Evolutionary conservation across 495 filamentous ascomycete species (phyloP), one percentile per base, ranked within the genome.

Genomic region (Physcia stellaris): DNA sequence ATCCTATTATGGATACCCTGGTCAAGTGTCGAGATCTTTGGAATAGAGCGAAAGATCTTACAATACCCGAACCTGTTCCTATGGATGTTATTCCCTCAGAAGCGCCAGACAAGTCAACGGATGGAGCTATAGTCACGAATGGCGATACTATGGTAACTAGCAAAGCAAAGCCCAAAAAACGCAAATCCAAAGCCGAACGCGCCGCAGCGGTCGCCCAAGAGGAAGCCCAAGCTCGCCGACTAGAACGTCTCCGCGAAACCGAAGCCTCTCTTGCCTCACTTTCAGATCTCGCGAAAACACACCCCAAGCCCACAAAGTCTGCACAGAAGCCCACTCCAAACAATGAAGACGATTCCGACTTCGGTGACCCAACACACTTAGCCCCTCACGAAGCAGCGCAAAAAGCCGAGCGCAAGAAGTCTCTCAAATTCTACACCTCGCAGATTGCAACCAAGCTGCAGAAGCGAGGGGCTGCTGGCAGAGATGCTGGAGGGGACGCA

Each of bases 401-500:
- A 43, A 98, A 96, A 60, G 81, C 76, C 3, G 65, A 68, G 34
- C 78, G 80, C 49, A 93, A 86, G 66, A 90, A 87, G 60, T 82
- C 68, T 43, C 74, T 98, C 27, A 78, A 83, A 38, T 98, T 98
- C 62, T 95, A 98, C 68, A 94, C 92, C 18, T 90, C 85, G 4
- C 90, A 96, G 53, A 82, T 96, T 39, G 79, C 83, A 20, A 86
- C 94, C 53, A 94, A 94, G 58, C 71, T 80, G 40, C 87, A 82
- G 60, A 86, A 82, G 50, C 84, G 90, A 24, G 77, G 67, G 4
- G 75, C 66, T n/a, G 84, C 83, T 18, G 83, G 83, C 37, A 73
- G 77, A 36, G 80, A 88, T 45, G 73, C 84, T 6, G 92, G 92
- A 52, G 90, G 90, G 51, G 90, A 98, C 54, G 73, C 70, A 22